Evolutionary conservation across 345 rosid species (phyloP).

Genomic region (Aquilaria sinensis): DNA sequence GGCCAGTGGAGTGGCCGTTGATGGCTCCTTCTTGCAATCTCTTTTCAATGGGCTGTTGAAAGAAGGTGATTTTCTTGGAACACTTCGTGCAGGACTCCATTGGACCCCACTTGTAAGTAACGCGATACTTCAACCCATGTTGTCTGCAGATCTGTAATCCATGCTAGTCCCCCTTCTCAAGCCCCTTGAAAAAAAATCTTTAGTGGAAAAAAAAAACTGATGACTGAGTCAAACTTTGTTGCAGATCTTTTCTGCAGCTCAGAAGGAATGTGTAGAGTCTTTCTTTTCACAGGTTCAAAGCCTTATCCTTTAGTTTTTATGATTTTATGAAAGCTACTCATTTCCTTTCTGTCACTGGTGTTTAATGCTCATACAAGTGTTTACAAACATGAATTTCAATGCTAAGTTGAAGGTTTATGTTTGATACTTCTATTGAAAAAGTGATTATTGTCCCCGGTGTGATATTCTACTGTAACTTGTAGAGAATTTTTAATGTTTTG

Average conservation of each 20-base stretch:
- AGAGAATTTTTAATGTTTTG: too few species aligned
- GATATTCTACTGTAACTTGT: too few species aligned
- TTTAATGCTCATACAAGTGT: background rate
- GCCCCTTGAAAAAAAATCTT: too few species aligned
- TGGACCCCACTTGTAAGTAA: conserved; percentile 92
- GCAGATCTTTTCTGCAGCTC: conserved; percentile 90
- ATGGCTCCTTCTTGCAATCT: conserved; percentile 81
- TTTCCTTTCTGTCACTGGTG: background rate
- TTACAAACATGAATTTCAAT: background rate
- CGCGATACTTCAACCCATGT: conserved; percentile 6
- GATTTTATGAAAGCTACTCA: background rate
- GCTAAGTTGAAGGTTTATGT: too few species aligned
- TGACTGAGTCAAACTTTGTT: conserved; percentile 9
- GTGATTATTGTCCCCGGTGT: too few species aligned
- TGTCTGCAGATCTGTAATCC: background rate
- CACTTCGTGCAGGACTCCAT: conserved; percentile 93
- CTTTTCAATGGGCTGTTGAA: conserved; percentile 71
- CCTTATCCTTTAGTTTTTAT: conserved; percentile 1
- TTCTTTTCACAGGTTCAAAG: conserved; percentile 81
- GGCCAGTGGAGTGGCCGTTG: conserved; percentile 73
- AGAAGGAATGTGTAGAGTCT: conserved; percentile 88
- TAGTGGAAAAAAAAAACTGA: background rate
- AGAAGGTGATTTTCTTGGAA: conserved; percentile 83
- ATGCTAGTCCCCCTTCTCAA: too few species aligned
- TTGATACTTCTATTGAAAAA: too few species aligned